phyloP scores from a whole-genome alignment of 2,329 filamentous ascomycete genomes.

The Colletotrichum noveboracense region DNA sequence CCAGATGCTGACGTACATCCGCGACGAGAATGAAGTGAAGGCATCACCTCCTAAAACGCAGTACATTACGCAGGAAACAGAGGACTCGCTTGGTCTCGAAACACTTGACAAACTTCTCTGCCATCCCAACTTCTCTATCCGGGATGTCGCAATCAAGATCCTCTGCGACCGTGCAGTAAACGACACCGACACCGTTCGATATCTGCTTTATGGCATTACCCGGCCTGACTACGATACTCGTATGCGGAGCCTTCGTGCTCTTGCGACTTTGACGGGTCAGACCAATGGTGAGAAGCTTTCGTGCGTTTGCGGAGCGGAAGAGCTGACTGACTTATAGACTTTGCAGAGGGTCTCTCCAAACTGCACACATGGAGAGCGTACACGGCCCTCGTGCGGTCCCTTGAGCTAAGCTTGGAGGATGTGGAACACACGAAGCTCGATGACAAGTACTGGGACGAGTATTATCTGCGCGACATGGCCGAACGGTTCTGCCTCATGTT shows the following conservation, averaged over 20 bases:
- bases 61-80: constrained; percentile 77
- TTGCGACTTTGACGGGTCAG: constrained; percentile 58
- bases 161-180: constrained; percentile 64
- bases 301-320: background rate
- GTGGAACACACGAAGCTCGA: constrained; percentile 55
- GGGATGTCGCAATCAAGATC: constrained; percentile 69
- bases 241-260: constrained; percentile 59
- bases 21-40: constrained; percentile 70
- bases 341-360: constrained; percentile 45
- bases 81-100: constrained; percentile 70
- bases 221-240: constrained; percentile 63
- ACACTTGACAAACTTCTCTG: constrained; percentile 72
- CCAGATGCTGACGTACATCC: constrained; percentile 62
- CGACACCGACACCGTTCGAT: constrained; percentile 55
- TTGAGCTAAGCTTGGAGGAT: constrained; percentile 61
- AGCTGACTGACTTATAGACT: constrained; percentile 26
- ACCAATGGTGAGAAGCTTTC: constrained; percentile 24
- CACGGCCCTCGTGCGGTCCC: constrained; percentile 62
- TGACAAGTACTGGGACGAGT: constrained; percentile 66
- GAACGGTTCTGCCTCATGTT: constrained; percentile 67
- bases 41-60: constrained; percentile 69
- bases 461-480: constrained; percentile 64
- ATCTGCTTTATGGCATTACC: constrained; percentile 64
- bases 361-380: constrained; percentile 58
- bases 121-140: constrained; percentile 75